phyloP scores from a whole-genome alignment of 805 yeast genomes.

The Saccharomyces paradoxus region DNA sequence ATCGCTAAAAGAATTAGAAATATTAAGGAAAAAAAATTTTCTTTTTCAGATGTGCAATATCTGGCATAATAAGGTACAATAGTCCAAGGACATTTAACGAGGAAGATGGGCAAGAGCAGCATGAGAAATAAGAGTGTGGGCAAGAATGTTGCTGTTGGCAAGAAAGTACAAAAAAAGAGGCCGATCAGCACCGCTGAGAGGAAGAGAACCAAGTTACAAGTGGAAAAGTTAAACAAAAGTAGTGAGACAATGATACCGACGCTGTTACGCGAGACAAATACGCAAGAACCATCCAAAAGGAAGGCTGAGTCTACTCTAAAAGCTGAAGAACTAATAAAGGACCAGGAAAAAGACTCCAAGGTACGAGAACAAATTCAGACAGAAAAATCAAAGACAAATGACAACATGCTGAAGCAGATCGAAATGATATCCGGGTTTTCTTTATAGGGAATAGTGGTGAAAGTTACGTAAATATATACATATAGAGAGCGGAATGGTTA shows the following conservation, averaged over 20 bases:
- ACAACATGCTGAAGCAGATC: constrained; percentile 26
- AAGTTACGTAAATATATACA: background rate
- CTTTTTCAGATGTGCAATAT: background rate
- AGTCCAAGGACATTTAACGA: background rate
- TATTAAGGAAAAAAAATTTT: background rate
- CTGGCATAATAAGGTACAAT: background rate
- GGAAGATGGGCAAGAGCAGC: constrained; percentile 1
- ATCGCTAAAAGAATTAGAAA: constrained; percentile 3
- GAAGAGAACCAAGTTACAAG: constrained; percentile 21
- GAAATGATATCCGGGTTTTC: constrained; percentile 30
- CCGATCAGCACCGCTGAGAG: constrained; percentile 16
- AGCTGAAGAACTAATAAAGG: constrained; percentile 17
- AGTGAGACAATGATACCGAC: constrained; percentile 7
- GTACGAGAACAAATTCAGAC: constrained; percentile 13
- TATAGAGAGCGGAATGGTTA: background rate
- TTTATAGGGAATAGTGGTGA: constrained; percentile 9
- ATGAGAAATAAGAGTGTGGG: constrained; percentile 5
- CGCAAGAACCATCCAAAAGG: background rate
- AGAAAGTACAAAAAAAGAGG: constrained; percentile 4
- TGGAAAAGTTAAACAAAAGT: constrained; percentile 19
- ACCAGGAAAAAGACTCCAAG: constrained; percentile 22
- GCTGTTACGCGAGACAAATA: constrained; percentile 4
- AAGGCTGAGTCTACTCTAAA: constrained; percentile 8
- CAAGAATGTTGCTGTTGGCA: background rate
- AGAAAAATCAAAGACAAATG: constrained; percentile 23